Evolutionary conservation across 2,329 filamentous ascomycete species (phyloP).

Genomic region (Hypoxylon sp.): DNA sequence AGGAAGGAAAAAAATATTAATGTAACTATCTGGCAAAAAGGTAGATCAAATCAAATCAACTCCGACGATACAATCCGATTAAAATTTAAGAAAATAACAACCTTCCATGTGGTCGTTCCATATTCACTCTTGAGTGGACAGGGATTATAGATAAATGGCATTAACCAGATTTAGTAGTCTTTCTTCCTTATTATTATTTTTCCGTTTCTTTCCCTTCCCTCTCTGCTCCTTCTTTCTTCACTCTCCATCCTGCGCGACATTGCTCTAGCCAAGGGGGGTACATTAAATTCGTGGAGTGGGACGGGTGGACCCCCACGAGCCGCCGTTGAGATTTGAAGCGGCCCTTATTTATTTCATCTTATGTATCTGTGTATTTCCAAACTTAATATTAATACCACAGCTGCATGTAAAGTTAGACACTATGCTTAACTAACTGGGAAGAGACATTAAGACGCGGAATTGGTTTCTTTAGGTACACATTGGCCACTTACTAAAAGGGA

Average conservation of each 20-base stretch:
- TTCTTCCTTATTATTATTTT: conserved; percentile 23
- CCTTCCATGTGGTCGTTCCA: conserved; percentile 33
- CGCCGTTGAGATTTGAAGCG: conserved; percentile 23
- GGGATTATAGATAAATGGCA: conserved; percentile 29
- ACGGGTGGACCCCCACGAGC: conserved; percentile 27
- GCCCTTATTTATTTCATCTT: conserved; percentile 14
- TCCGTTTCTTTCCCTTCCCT: conserved; percentile 16
- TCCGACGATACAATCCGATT: conserved; percentile 15
- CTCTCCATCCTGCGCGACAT: conserved; percentile 27
- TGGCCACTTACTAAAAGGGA: no score
- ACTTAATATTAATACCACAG: no score
- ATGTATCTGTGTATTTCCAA: conserved; percentile 11
- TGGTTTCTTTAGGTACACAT: no score
- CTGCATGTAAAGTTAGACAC: no score
- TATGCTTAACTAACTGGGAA: no score
- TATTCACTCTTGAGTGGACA: conserved; percentile 24
- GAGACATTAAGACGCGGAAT: no score
- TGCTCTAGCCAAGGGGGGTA: conserved; percentile 28
- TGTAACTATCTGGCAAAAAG: conserved; percentile 20
- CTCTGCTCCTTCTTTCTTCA: no score
- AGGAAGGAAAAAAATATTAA: conserved; percentile 7
- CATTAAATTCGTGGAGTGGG: conserved; percentile 32
- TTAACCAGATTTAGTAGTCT: conserved; percentile 34
- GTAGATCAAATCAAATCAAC: conserved; percentile 3
- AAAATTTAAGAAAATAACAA: conserved; percentile 32